These are phyloP conservation scores for Ophiostoma novo-ulmi DNA, from an alignment of 2,329 filamentous ascomycete genomes.

Conservation along the genomic window DNA sequence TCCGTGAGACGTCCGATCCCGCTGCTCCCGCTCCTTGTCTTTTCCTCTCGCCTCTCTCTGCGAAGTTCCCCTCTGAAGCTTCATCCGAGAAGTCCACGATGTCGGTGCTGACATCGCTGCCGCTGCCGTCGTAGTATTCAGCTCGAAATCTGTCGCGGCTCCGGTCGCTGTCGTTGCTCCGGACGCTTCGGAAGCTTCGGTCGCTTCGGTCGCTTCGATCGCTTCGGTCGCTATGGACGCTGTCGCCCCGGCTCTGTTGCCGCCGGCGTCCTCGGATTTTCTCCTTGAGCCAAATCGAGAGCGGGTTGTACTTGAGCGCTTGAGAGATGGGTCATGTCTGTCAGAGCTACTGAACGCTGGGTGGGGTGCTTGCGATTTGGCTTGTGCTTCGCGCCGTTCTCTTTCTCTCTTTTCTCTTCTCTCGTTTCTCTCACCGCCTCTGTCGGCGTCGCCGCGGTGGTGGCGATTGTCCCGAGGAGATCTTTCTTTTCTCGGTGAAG, in stretches of 20 bases:
- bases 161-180: conserved; percentile 4
- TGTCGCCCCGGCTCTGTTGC: background rate
- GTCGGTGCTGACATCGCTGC: conserved; percentile 9
- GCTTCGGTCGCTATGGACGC: background rate
- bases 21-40: background rate
- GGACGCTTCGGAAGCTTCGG: background rate
- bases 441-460: conserved; percentile 17
- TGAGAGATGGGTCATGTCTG: conserved; percentile 24
- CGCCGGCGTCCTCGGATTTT: conserved; percentile 26
- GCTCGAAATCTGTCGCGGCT: background rate
- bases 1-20: background rate
- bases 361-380: background rate
- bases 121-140: conserved; percentile 11
- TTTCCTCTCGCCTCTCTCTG: conserved; percentile 11
- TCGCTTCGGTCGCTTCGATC: background rate
- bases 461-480: conserved; percentile 20
- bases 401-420: conserved; percentile 4
- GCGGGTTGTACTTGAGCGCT: conserved; percentile 28
- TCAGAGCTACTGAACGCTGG: conserved; percentile 23
- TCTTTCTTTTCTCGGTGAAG: conserved; percentile 20
- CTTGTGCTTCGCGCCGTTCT: conserved; percentile 11
- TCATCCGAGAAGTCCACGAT: conserved; percentile 17
- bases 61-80: conserved; percentile 20
- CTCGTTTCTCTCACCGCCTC: conserved; percentile 17
- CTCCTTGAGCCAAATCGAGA: conserved; percentile 27